Conservation (phyloP, 805 yeast genomes). For the Teunomyces aglyptinius region DNA sequence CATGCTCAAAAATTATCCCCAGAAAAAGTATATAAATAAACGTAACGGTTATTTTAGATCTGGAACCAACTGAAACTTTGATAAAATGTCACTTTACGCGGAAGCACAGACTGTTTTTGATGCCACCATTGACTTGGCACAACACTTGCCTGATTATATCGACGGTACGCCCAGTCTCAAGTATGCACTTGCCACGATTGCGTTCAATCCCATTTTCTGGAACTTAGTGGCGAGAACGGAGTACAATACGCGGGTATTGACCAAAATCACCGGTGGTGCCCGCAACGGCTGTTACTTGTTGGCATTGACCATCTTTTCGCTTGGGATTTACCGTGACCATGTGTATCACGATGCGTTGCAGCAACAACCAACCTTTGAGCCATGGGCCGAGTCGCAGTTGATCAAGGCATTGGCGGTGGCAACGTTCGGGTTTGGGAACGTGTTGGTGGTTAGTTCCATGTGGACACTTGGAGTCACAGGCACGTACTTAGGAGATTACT, state of each 20-base stretch:
- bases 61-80: no score
- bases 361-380: slow-evolving; percentile 64
- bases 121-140: slow-evolving; percentile 19
- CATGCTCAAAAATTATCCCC: slow-evolving; percentile 3
- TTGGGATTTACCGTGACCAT: slow-evolving; percentile 81
- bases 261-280: slow-evolving; percentile 69
- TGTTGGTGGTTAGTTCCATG: slow-evolving; percentile 83
- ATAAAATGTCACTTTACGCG: slow-evolving; percentile 3
- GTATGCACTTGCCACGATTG: slow-evolving; percentile 60
- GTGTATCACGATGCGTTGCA: slow-evolving; percentile 68
- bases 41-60: neutral
- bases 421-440: slow-evolving; percentile 66
- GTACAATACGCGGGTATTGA: slow-evolving; percentile 70
- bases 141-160: slow-evolving; percentile 20
- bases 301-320: slow-evolving; percentile 77
- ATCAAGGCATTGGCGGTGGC: slow-evolving; percentile 53
- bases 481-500: slow-evolving; percentile 94
- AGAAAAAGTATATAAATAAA: neutral
- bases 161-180: slow-evolving; percentile 19
- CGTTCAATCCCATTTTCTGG: slow-evolving; percentile 96
- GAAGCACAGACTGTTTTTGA: slow-evolving; percentile 9
- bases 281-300: slow-evolving; percentile 79
- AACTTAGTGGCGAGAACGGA: slow-evolving; percentile 87
- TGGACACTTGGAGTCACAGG: slow-evolving; percentile 93
- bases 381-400: slow-evolving; percentile 40